Base-by-base conservation (phyloP, 169 alveolate genomes). In the Plasmodium gonderi region DNA sequence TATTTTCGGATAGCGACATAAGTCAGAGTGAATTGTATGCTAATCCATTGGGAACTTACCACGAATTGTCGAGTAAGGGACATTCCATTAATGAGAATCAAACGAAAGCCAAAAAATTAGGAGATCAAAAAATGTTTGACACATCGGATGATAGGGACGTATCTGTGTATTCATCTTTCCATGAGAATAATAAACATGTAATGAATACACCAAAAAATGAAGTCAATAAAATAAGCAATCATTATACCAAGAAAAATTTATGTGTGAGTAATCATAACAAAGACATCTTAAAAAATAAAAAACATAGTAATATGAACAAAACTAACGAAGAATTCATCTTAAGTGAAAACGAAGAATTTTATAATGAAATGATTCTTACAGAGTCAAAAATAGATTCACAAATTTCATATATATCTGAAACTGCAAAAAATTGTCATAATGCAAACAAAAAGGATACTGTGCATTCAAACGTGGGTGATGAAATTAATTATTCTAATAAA, bases 301-400 rank as follows among this genome's bases (percentile, higher is more conserved):
- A 78, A 11, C 7, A 3, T 47, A 49, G 0, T 2, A 38, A 38
- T 11, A 33, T 31, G 14, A 75, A 85, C 44, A 36, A 36, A 38
- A 74, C 40, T 7, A 17, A 2, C 3, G 87, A 85, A 51, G 92
- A 85, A 54, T 26, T 49, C 20, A 7, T 51, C 40, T 47, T 85
- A 60, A 85, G 92, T 75, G 92, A 85, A 67, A 85, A 85, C 49
- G 89, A 75, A 85, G 92, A 85, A 60, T 85, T 85, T 85, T 85
- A 74, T 38, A 29, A 75, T 23, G 74, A 85, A 23, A 26, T 85
- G 33, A 49, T 36, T 51, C 36, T 67, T 38, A 26, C 49, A 5
- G 91, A 81, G 33, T 33, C 23, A 68, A 26, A 45, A 40, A 47
- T 33, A 69, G 23, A 69, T 29, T 5, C 47, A 3, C 49, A 31